Evolutionary conservation across 805 yeast species (phyloP).

Genomic region (Yarrowia sp.): DNA sequence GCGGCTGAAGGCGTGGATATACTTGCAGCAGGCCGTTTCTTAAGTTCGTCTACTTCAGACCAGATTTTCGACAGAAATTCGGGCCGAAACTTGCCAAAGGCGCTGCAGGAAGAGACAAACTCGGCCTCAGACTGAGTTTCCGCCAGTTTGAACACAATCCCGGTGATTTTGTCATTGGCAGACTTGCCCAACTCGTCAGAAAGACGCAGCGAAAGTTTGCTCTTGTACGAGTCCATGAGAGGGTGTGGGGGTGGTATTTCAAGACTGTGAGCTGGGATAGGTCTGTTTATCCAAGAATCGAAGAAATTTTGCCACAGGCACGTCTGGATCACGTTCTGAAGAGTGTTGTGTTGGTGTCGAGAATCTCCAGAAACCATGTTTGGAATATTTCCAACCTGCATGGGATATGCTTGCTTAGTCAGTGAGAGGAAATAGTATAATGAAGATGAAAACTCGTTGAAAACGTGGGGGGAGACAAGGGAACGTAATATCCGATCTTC

Average conservation of each 20-base stretch:
- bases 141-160: conserved; percentile 43
- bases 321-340: no score
- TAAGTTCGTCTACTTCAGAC: conserved; percentile 15
- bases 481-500: no score
- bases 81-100: conserved; percentile 46
- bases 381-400: conserved; percentile 19
- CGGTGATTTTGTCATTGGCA: conserved; percentile 43
- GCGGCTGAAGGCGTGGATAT: not conserved
- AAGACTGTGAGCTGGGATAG: no score
- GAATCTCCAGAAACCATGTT: not conserved
- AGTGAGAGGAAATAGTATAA: not conserved
- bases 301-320: no score
- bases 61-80: conserved; percentile 43
- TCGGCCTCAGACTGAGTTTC: conserved; percentile 35
- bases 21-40: not conserved
- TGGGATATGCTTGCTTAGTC: not conserved
- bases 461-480: no score
- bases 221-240: conserved; percentile 35
- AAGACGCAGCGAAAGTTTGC: conserved; percentile 41
- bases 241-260: not conserved
- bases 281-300: no score
- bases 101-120: conserved; percentile 44
- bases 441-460: no score
- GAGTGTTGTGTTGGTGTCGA: not conserved
- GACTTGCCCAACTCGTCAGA: conserved; percentile 43